phyloP scores from a whole-genome alignment of 2,329 filamentous ascomycete species.

The Saccharata proteae region DNA sequence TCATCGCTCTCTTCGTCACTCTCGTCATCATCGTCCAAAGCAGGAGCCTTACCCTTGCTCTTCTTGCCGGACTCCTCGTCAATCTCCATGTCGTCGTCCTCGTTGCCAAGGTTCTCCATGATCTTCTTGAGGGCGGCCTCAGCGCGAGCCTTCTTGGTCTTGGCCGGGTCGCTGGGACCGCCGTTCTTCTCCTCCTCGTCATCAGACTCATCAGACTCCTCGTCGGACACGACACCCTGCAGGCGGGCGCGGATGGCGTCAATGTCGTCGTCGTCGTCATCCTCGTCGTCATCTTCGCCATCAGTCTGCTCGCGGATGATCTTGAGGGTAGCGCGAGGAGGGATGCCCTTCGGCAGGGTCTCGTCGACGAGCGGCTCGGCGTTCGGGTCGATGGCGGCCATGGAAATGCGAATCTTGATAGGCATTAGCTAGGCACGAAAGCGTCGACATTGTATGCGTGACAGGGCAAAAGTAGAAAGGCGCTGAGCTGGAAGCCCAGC shows the following conservation, averaged over 20 bases:
- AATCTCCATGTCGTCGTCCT: conserved; percentile 67
- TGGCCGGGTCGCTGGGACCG: conserved; percentile 81
- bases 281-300: conserved; percentile 49
- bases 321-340: conserved; percentile 74
- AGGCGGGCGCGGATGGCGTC: conserved; percentile 27
- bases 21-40: conserved; percentile 56
- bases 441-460: not conserved
- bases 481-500: conserved; percentile 1
- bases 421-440: conserved; percentile 11
- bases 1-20: conserved; percentile 53
- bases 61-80: conserved; percentile 46
- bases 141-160: conserved; percentile 76
- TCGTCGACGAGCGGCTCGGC: conserved; percentile 42
- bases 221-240: conserved; percentile 22
- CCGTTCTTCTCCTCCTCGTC: conserved; percentile 64
- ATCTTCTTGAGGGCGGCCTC: conserved; percentile 68
- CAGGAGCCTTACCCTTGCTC: conserved; percentile 46
- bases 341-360: conserved; percentile 24
- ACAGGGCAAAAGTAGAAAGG: no score
- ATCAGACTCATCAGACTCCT: conserved; percentile 27
- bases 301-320: conserved; percentile 65
- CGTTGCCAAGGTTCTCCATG: conserved; percentile 51
- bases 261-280: conserved; percentile 35
- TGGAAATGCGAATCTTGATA: conserved; percentile 82
- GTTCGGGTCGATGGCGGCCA: conserved; percentile 93